A percentile compares a stretch with the other conserved stretches of the same genome.
These are phyloP conservation scores for Vaccinium myrtillus DNA, from an alignment of 148 eudicot species.

Conservation along the genomic window DNA sequence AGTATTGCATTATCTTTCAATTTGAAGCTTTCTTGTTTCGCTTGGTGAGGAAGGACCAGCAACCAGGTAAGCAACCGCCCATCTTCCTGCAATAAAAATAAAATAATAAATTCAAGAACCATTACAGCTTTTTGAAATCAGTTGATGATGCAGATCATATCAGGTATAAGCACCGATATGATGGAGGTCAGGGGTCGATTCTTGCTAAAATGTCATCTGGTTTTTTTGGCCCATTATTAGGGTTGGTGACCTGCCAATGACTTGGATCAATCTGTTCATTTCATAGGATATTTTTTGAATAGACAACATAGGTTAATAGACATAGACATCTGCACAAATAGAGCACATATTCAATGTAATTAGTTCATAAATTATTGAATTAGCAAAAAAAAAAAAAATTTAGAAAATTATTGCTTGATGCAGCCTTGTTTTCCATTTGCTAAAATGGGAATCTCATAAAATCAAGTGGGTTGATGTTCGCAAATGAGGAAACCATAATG, in stretches of 20 bases:
- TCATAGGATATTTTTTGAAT: background rate
- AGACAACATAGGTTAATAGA: background rate
- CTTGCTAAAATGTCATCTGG: background rate
- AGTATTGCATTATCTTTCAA: background rate
- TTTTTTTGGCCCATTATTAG: background rate
- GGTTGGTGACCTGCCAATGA: background rate
- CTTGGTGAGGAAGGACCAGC: constrained; percentile 12
- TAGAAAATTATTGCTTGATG: too few species aligned
- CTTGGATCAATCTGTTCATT: background rate
- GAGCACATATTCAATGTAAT: background rate
- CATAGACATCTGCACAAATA: background rate
- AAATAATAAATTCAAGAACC: background rate
- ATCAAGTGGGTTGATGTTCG: too few species aligned
- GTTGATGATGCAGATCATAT: background rate
- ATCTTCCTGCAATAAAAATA: constrained; percentile 11
- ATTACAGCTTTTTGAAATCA: background rate
- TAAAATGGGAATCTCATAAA: too few species aligned
- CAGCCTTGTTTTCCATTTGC: background rate
- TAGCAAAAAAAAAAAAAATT: too few species aligned
- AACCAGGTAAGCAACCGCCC: constrained; percentile 2
- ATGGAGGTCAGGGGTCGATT: background rate
- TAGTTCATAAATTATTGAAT: too few species aligned
- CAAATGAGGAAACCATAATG: too few species aligned
- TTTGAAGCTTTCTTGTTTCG: background rate
- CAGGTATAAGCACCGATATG: background rate